These are phyloP conservation scores for Hypsizygus ulmarius DNA, from an alignment of 1,284 basidiomycete species.

Conservation along the genomic window DNA sequence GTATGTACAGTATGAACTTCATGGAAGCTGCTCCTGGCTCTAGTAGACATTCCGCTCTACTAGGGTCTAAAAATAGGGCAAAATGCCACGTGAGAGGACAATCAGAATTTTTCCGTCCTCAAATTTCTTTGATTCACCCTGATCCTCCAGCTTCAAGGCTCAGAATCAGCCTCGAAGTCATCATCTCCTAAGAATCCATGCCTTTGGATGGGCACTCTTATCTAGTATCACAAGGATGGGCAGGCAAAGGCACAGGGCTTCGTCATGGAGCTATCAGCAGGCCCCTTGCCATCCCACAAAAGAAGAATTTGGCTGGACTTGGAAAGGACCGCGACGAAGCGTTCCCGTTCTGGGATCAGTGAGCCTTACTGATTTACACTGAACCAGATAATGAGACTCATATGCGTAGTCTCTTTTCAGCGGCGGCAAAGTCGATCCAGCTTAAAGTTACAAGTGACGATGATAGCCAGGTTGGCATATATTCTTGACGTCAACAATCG, in stretches of 20 bases:
- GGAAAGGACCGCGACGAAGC: slow-evolving; percentile 92
- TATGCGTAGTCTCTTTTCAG: slow-evolving; percentile 65
- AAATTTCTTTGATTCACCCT: too few species aligned
- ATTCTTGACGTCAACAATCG: slow-evolving; percentile 22
- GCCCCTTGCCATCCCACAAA: slow-evolving; percentile 79
- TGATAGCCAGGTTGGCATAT: slow-evolving; percentile 32
- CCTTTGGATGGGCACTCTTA: slow-evolving; percentile 77
- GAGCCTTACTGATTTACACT: slow-evolving; percentile 13
- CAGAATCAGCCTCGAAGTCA: not conserved
- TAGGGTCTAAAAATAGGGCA: too few species aligned
- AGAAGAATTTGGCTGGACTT: slow-evolving; percentile 79
- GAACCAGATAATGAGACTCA: slow-evolving; percentile 2
- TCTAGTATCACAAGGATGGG: slow-evolving; percentile 84
- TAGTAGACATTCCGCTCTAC: too few species aligned
- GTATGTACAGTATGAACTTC: too few species aligned
- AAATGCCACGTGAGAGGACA: too few species aligned
- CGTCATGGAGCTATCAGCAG: slow-evolving; percentile 64
- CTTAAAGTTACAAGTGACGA: slow-evolving; percentile 60
- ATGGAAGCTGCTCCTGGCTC: too few species aligned
- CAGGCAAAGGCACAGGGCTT: slow-evolving; percentile 76
- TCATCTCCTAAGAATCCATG: slow-evolving; percentile 37
- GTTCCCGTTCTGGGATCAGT: slow-evolving; percentile 97
- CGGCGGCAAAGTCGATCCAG: slow-evolving; percentile 75
- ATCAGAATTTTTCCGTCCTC: too few species aligned
- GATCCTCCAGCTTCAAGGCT: too few species aligned